phyloP scores from a whole-genome alignment of 2,329 filamentous ascomycete species.

The Ilyonectria destructans region DNA sequence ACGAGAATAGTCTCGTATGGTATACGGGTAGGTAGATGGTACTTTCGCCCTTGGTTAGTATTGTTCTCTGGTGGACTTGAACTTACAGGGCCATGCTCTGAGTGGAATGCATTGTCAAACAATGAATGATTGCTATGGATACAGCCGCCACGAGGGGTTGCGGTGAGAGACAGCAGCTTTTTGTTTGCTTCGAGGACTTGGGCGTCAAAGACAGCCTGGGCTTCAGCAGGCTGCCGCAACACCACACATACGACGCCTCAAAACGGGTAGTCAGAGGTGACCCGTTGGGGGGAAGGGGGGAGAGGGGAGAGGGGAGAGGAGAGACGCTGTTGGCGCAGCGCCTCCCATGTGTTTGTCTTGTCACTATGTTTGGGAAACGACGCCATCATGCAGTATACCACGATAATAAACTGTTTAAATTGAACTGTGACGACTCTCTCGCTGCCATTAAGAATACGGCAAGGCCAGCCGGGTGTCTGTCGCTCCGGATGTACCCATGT shows the following conservation, averaged over 20 bases:
- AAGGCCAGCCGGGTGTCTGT: constrained; percentile 26
- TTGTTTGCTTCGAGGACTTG: constrained; percentile 2
- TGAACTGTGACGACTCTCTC: neutral
- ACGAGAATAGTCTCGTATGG: constrained; percentile 58
- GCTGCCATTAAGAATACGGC: neutral
- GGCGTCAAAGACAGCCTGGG: constrained; percentile 3
- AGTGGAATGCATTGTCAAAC: neutral
- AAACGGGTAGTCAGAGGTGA: constrained; percentile 15
- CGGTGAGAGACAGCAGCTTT: constrained; percentile 1
- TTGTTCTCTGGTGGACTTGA: neutral
- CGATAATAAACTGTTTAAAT: neutral
- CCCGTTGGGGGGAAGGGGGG: neutral
- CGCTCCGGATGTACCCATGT: neutral
- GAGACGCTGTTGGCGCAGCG: constrained; percentile 25
- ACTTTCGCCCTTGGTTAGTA: neutral
- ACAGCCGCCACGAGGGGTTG: constrained; percentile 3
- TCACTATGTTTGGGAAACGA: constrained; percentile 7
- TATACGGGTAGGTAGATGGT: constrained; percentile 15
- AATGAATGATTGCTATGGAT: neutral
- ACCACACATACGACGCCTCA: constrained; percentile 17
- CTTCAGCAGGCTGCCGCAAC: constrained; percentile 10
- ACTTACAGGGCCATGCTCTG: neutral
- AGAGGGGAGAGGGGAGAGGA: too few species aligned
- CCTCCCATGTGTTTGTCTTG: constrained; percentile 25
- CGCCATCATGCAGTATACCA: constrained; percentile 3